Evolutionary conservation across 495 filamentous ascomycete species (phyloP).

Genomic region (Aspergillus haitiensis): DNA sequence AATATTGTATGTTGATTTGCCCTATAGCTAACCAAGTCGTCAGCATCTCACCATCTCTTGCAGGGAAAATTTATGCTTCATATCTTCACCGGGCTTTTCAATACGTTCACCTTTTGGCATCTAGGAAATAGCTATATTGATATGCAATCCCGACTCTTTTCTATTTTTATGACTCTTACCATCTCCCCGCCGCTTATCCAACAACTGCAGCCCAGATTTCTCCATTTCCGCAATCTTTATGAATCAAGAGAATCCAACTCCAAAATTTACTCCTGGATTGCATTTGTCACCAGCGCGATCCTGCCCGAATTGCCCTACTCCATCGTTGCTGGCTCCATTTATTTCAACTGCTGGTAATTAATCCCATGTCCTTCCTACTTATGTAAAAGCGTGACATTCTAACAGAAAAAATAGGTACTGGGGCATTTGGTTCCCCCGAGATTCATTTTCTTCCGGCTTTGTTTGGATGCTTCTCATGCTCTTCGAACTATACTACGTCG

Average conservation of each 20-base stretch:
- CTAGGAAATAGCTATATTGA: slow-evolving; percentile 57
- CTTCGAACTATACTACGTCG: slow-evolving; percentile 72
- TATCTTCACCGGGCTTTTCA: slow-evolving; percentile 65
- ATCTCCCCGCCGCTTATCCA: slow-evolving; percentile 63
- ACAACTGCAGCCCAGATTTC: slow-evolving; percentile 53
- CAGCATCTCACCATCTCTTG: slow-evolving; percentile 6
- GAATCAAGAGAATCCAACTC: slow-evolving; percentile 50
- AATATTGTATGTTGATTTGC: slow-evolving; percentile 38
- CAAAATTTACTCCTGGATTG: slow-evolving; percentile 55
- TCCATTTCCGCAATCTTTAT: slow-evolving; percentile 50
- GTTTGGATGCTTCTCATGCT: slow-evolving; percentile 62
- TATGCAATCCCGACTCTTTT: slow-evolving; percentile 66
- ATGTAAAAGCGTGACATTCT: neutral
- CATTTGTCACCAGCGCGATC: slow-evolving; percentile 49
- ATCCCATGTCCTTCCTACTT: neutral
- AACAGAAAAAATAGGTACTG: slow-evolving; percentile 38
- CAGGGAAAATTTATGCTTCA: slow-evolving; percentile 61
- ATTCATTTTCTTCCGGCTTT: slow-evolving; percentile 55
- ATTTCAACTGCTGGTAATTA: slow-evolving; percentile 60
- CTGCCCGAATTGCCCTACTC: slow-evolving; percentile 55
- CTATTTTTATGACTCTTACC: slow-evolving; percentile 71
- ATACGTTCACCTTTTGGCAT: slow-evolving; percentile 66
- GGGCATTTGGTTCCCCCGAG: slow-evolving; percentile 54
- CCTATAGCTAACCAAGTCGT: neutral
- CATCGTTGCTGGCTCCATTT: slow-evolving; percentile 51